phyloP scores from a whole-genome alignment of 2,329 filamentous ascomycete genomes.

The Sclerotinia nivalis region DNA sequence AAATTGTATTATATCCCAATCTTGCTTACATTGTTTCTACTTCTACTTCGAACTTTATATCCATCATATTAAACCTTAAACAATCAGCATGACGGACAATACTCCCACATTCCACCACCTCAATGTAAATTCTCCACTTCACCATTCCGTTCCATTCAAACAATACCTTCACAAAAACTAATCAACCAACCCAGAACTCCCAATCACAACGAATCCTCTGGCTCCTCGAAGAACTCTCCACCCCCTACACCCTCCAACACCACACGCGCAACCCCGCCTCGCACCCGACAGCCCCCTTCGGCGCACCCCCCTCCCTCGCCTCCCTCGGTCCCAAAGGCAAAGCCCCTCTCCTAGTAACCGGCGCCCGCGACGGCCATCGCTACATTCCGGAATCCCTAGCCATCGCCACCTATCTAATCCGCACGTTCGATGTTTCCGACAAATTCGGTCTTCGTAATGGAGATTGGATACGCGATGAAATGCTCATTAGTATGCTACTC shows the following conservation, averaged over 20 bases:
- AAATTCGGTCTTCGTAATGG: constrained; percentile 36
- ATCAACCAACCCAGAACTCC: constrained; percentile 51
- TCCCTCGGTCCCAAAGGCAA: constrained; percentile 83
- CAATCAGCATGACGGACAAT: constrained; percentile 26
- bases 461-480: constrained; percentile 41
- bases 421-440: constrained; percentile 39
- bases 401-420: constrained; percentile 42
- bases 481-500: constrained; percentile 32
- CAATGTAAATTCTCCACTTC: constrained; percentile 26
- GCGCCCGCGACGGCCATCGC: constrained; percentile 33
- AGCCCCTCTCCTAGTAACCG: constrained; percentile 65
- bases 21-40: background rate
- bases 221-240: constrained; percentile 67
- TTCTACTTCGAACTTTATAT: background rate
- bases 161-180: background rate
- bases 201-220: constrained; percentile 67
- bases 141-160: background rate
- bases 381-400: constrained; percentile 38
- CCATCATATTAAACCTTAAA: background rate
- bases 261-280: constrained; percentile 60
- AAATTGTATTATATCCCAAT: background rate
- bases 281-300: constrained; percentile 42
- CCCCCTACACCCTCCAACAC: constrained; percentile 78
- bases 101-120: constrained; percentile 37
- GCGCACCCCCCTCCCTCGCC: constrained; percentile 68